Base-by-base conservation (phyloP, 75 land plant species). In the Azolla pinnata region DNA sequence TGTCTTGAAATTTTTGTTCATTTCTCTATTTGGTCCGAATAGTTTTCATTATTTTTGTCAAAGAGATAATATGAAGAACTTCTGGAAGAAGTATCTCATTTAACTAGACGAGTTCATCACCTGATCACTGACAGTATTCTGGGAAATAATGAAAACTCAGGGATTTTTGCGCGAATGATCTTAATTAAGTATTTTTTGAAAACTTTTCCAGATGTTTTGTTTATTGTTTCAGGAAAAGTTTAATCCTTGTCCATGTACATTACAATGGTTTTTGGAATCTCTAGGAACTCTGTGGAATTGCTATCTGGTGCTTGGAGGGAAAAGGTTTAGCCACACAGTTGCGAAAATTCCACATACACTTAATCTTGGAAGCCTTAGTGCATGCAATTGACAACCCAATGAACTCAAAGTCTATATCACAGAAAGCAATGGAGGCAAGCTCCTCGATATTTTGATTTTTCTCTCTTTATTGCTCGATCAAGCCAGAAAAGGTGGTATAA, bases 221-320 rank as follows among this genome's bases (percentile, higher is more conserved):
- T n/a, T n/a, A n/a, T n/a, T n/a, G n/a, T n/a, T n/a, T n/a, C n/a
- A n/a, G n/a, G n/a, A n/a, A n/a, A n/a, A n/a, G n/a, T n/a, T n/a
- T n/a, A n/a, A n/a, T n/a, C n/a, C n/a, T n/a, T n/a, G n/a, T n/a
- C n/a, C n/a, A n/a, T n/a, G n/a, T n/a, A n/a, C n/a, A n/a, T n/a
- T n/a, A n/a, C n/a, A n/a, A n/a, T n/a, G n/a, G n/a, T n/a, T n/a
- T 21, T 57, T 66, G 14, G 52, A 69, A 23, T 51, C 25, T 69
- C 29, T 63, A 84, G 87, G 70, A 72, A 34, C 70, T 80, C 33
- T 78, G 84, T 48, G 81, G 77, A 30, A 60, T 84, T 44, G 87
- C 73, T 61, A 76, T 84, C 29, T 84, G 87, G 87, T 81, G 87
- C 49, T 63, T 84, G 47, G 77, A 81, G 2, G 55, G 81, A 40